Percentiles rank a stretch among this genome's conserved stretches.
phyloP scores from a whole-genome alignment of 1,284 basidiomycete genomes.

The Cronartium ribicola region DNA sequence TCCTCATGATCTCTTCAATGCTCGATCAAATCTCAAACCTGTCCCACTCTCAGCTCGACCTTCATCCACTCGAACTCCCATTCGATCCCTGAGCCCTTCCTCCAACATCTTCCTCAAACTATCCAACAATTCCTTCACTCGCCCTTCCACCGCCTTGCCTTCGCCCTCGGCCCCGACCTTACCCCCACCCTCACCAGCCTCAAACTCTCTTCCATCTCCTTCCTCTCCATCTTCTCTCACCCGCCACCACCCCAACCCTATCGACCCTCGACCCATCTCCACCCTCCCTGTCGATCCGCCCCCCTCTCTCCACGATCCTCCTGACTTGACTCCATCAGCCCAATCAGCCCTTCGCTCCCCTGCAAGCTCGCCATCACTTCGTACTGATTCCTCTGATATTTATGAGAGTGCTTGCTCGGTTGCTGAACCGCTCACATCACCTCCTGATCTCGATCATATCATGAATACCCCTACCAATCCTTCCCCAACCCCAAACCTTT shows the following conservation, averaged over 20 bases:
- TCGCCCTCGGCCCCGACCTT: not conserved
- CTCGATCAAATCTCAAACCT: constrained; percentile 17
- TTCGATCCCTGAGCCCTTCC: not conserved
- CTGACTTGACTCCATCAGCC: too few species aligned
- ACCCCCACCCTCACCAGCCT: not conserved
- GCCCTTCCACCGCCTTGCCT: not conserved
- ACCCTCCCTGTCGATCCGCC: too few species aligned
- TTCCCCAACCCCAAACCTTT: too few species aligned
- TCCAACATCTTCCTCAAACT: not conserved
- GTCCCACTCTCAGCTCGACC: not conserved
- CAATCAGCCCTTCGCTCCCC: too few species aligned
- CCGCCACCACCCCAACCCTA: not conserved
- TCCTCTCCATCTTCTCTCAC: not conserved
- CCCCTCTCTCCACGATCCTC: too few species aligned
- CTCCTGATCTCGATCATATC: not conserved
- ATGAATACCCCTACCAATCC: too few species aligned
- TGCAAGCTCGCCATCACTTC: too few species aligned
- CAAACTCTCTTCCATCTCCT: not conserved
- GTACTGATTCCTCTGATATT: too few species aligned
- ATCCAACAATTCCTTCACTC: not conserved
- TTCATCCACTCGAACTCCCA: not conserved
- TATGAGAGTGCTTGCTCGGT: too few species aligned
- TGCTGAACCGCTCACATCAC: too few species aligned
- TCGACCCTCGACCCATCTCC: constrained; percentile 3
- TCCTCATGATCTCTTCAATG: constrained; percentile 11